phyloP scores from a whole-genome alignment of 2,329 filamentous ascomycete species.

The Lecanoromycetidae sp. region DNA sequence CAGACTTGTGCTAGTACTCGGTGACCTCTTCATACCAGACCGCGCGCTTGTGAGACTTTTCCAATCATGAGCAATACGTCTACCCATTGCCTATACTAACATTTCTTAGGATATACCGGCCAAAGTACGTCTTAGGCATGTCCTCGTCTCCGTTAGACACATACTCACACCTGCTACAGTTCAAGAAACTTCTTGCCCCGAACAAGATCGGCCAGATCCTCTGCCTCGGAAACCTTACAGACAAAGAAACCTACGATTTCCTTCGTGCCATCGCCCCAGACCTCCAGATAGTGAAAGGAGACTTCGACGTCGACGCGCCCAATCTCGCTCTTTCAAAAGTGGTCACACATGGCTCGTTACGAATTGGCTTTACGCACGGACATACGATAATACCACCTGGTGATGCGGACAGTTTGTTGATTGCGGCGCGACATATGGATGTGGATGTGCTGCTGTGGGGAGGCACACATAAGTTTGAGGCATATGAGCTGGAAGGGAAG shows the following conservation, averaged over 20 bases:
- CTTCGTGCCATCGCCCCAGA: conserved; percentile 46
- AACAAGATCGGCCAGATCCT: conserved; percentile 67
- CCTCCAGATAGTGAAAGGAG: conserved; percentile 57
- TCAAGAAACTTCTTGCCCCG: conserved; percentile 72
- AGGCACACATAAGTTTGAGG: conserved; percentile 57
- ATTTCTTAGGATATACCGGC: conserved; percentile 58
- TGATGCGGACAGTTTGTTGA: conserved; percentile 54
- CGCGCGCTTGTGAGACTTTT: conserved; percentile 55
- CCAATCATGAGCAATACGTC: not conserved
- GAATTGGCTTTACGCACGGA: conserved; percentile 59
- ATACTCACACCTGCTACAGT: conserved; percentile 38
- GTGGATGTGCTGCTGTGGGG: conserved; percentile 59
- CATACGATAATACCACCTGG: conserved; percentile 59
- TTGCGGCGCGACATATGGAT: conserved; percentile 59
- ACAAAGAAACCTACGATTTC: conserved; percentile 45
- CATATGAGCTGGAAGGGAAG: conserved; percentile 59
- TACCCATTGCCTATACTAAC: not conserved
- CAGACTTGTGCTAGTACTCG: conserved; percentile 80
- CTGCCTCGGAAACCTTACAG: conserved; percentile 47
- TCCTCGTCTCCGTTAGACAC: conserved; percentile 7
- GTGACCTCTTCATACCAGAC: conserved; percentile 89
- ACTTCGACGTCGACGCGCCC: conserved; percentile 57
- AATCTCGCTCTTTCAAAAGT: conserved; percentile 52
- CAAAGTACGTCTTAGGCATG: conserved; percentile 52
- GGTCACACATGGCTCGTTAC: conserved; percentile 54